A percentile compares a stretch with the other conserved stretches of the same genome.
phyloP scores from a whole-genome alignment of 768 basidiomycete species.

The Agrocybe chaxingu region DNA sequence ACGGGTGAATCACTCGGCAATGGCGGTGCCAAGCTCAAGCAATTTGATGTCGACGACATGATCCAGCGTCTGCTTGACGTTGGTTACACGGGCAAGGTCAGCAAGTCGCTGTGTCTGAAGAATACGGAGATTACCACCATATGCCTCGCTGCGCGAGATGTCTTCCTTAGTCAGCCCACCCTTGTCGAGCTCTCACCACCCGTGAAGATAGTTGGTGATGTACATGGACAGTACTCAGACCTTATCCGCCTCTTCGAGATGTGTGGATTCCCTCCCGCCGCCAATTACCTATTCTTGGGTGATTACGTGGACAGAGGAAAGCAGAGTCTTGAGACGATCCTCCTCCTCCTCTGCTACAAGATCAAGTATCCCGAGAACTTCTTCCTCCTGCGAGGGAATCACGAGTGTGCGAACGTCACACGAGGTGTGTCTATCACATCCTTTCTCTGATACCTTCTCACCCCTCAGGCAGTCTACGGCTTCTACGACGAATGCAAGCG shows the following conservation, averaged over 20 bases:
- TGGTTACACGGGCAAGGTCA: constrained; percentile 97
- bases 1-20: constrained; percentile 41
- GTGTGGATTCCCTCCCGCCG: constrained; percentile 97
- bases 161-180: constrained; percentile 94
- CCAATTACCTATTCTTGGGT: constrained; percentile 98
- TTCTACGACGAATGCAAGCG: constrained; percentile 99
- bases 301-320: constrained; percentile 99
- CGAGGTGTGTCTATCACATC: constrained; percentile 61
- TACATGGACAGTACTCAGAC: constrained; percentile 98
- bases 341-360: constrained; percentile 96
- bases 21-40: constrained; percentile 51
- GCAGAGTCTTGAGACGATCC: constrained; percentile 96
- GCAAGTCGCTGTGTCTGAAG: constrained; percentile 93
- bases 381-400: constrained; percentile 95
- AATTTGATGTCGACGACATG: constrained; percentile 96
- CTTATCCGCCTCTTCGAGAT: constrained; percentile 98
- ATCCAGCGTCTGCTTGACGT: constrained; percentile 94
- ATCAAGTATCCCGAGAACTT: constrained; percentile 99
- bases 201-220: constrained; percentile 99
- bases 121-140: constrained; percentile 93
- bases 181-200: constrained; percentile 96
- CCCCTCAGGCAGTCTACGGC: constrained; percentile 73
- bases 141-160: constrained; percentile 93
- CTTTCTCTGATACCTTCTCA: constrained; percentile 13
- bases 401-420: constrained; percentile 99